Conservation (phyloP, 2,329 filamentous ascomycete genomes). For the Trichophyton mentagrophytes region DNA sequence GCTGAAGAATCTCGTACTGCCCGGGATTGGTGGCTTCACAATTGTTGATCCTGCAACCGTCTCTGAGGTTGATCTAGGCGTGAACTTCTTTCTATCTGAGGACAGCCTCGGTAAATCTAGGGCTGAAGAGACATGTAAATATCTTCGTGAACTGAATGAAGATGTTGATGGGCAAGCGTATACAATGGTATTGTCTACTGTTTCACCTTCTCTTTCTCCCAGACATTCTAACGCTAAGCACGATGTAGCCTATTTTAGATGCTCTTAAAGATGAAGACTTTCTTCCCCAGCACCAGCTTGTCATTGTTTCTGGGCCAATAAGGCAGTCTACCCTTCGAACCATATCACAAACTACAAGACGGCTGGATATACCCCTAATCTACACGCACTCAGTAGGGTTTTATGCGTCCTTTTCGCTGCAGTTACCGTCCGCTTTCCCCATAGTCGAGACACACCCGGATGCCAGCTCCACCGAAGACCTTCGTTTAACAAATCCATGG, state of each 20-base stretch:
- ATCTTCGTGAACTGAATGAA: constrained; percentile 79
- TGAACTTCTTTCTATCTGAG: constrained; percentile 94
- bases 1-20: constrained; percentile 92
- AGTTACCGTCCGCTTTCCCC: constrained; percentile 66
- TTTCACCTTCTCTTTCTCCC: background rate
- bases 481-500: constrained; percentile 78
- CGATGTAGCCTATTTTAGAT: constrained; percentile 24
- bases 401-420: constrained; percentile 76
- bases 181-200: constrained; percentile 37
- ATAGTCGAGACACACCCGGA: constrained; percentile 95
- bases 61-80: constrained; percentile 69
- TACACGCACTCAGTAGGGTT: constrained; percentile 84
- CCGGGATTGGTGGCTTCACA: constrained; percentile 81
- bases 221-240: constrained; percentile 6
- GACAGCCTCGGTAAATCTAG: constrained; percentile 61
- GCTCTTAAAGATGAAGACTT: constrained; percentile 28
- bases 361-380: constrained; percentile 58
- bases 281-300: constrained; percentile 42
- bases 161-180: constrained; percentile 70
- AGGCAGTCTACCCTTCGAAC: constrained; percentile 38
- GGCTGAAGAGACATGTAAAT: constrained; percentile 61
- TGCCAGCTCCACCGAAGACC: constrained; percentile 67
- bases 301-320: constrained; percentile 49
- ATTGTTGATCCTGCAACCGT: constrained; percentile 73
- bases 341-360: constrained; percentile 39